Evolutionary conservation across 2,329 filamentous ascomycete species (phyloP), one percentile per base, ranked within the genome.

Genomic region (Ceratocystiopsis minuta): DNA sequence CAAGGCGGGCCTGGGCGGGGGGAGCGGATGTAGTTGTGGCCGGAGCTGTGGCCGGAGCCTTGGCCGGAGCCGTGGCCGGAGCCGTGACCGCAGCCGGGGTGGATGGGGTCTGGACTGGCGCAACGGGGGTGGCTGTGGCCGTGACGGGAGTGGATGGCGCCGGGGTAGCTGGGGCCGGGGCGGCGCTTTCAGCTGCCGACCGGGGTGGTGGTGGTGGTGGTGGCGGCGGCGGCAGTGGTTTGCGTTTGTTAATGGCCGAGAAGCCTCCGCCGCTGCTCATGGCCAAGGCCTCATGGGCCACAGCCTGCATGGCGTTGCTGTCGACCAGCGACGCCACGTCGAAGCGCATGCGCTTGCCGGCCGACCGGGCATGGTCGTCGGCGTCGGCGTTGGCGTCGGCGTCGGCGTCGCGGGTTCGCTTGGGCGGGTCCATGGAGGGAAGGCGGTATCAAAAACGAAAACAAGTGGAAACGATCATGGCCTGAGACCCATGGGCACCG

Each of bases 251-350:
- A 36, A 47, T 38, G 11, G 40, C 38, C 1, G 40, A 39, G 10
- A 43, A 39, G 11, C 35, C 34, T 31, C 31, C 20, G 13, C 43
- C 42, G 31, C 39, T 39, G 32, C 35, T 37, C 37, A 44, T 45
- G 24, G 43, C 46, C 9, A 46, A 38, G 6, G 46, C 46, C 40
- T 44, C 43, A 18, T 47, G 43, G 16, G 46, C 46, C 9, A 47
- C 41, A 3, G 41, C 45, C 35, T 47, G 45, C 41, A 45, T 47
- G 39, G 35, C 38, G 39, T 36, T 34, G 41, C 24, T 34, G 34
- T n/a, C 18, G 11, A 14, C 18, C 37, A 28, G 14, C 18, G 18
- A 20, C 3, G 37, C 14, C 20, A n/a, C 5, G 9, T 42, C 44
- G 16, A 43, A 40, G 20, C 45, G 46, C 34, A 37, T 28, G 24